These are phyloP conservation scores for Trametes cingulata DNA, from an alignment of 768 basidiomycete species.

Conservation along the genomic window DNA sequence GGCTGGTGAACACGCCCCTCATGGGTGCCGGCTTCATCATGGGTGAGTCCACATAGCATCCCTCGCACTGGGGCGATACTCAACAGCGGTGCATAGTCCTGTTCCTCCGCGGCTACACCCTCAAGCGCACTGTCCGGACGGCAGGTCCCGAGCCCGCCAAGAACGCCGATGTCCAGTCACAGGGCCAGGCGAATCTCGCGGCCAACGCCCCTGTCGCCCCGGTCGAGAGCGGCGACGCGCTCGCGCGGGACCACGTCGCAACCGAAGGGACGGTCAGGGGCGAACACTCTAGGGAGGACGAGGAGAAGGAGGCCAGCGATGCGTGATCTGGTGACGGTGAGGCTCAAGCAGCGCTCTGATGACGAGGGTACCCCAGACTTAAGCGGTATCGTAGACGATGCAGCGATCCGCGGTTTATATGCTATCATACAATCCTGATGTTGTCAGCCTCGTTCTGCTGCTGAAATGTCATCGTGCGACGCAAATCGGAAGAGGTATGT, in stretches of 20 bases:
- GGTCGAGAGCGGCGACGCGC: constrained; percentile 5
- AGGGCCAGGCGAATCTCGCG: constrained; percentile 11
- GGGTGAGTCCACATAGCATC: constrained; percentile 24
- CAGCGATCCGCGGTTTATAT: no score
- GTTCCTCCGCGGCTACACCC: constrained; percentile 59
- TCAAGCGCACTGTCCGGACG: constrained; percentile 51
- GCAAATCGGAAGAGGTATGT: no score
- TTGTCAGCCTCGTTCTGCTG: no score
- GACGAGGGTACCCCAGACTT: no score
- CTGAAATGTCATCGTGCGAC: no score
- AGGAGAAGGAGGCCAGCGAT: background rate
- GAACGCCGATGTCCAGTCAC: constrained; percentile 28
- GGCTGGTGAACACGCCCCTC: constrained; percentile 65
- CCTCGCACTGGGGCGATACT: no score
- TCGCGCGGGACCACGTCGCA: constrained; percentile 18
- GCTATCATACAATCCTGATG: no score
- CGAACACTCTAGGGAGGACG: constrained; percentile 3
- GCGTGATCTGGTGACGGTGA: background rate
- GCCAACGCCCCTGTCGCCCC: constrained; percentile 1
- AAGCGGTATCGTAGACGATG: no score
- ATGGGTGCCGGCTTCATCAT: constrained; percentile 52
- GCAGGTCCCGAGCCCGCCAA: constrained; percentile 34
- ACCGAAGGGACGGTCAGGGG: constrained; percentile 20
- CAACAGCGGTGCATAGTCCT: constrained; percentile 40
- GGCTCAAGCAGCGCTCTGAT: no score